Conservation (phyloP, 129 eudicot genomes). For the Rutidosis leptorrhynchoides region DNA sequence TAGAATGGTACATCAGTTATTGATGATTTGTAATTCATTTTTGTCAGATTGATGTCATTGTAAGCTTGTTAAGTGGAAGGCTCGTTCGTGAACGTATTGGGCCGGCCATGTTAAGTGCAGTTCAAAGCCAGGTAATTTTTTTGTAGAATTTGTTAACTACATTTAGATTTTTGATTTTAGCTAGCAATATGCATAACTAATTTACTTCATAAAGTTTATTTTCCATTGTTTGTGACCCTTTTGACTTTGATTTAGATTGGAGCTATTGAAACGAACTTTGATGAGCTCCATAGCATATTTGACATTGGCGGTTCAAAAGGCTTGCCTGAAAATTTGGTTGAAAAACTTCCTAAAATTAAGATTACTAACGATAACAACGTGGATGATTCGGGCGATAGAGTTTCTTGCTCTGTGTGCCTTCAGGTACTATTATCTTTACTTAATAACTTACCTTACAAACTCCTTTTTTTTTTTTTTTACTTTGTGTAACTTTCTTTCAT, state of each 20-base stretch:
- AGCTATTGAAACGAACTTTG: conserved; percentile 74
- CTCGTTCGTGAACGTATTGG: conserved; percentile 99
- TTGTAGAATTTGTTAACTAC: background rate
- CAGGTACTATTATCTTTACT: conserved; percentile 51
- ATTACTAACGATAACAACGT: conserved; percentile 51
- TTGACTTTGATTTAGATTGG: conserved; percentile 60
- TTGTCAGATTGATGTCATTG: conserved; percentile 82
- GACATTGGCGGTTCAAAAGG: conserved; percentile 79
- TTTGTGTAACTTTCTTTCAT: background rate
- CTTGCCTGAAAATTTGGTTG: conserved; percentile 64
- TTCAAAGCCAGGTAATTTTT: conserved; percentile 81
- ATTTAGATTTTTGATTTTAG: background rate
- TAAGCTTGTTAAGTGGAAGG: conserved; percentile 89
- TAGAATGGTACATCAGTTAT: conserved; percentile 9
- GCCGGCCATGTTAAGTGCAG: conserved; percentile 97
- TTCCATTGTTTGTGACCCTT: background rate
- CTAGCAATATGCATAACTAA: background rate
- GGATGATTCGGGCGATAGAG: conserved; percentile 82
- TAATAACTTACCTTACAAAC: background rate
- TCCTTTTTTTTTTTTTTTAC: background rate
- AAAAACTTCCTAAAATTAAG: conserved; percentile 66
- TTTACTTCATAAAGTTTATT: background rate
- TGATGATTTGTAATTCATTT: conserved; percentile 19
- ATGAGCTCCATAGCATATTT: conserved; percentile 72
- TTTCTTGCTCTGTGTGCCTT: conserved; percentile 89